Conservation (phyloP, 2,329 filamentous ascomycete species). For the Rutstroemia sp. region DNA sequence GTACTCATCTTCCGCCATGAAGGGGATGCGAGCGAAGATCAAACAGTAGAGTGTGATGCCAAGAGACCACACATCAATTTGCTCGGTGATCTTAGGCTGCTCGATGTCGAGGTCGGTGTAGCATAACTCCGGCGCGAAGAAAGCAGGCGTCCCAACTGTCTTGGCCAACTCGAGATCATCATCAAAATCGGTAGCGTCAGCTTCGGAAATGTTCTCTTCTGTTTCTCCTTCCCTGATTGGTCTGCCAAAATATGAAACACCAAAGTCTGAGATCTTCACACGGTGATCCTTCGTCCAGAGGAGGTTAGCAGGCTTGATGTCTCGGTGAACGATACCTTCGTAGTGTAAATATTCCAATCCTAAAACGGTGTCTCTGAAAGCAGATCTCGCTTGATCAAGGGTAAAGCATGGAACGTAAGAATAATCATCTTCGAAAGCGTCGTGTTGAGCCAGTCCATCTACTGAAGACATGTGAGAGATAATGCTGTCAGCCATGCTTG, state of each 20-base stretch:
- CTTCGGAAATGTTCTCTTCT: conserved; percentile 67
- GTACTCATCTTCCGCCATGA: conserved; percentile 85
- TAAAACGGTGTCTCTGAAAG: conserved; percentile 87
- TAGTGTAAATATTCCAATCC: conserved; percentile 91
- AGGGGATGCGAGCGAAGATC: conserved; percentile 88
- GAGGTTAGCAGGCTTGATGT: conserved; percentile 86
- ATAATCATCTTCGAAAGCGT: conserved; percentile 75
- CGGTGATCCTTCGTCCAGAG: conserved; percentile 77
- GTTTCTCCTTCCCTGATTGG: conserved; percentile 77
- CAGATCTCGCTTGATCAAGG: conserved; percentile 69
- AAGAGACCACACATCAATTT: conserved; percentile 96
- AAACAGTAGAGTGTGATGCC: conserved; percentile 95
- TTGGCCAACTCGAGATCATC: conserved; percentile 96
- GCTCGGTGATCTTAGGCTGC: conserved; percentile 75
- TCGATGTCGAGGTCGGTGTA: conserved; percentile 68
- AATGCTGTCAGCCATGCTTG: conserved; percentile 74
- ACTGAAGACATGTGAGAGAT: conserved; percentile 63
- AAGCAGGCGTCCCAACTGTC: conserved; percentile 93
- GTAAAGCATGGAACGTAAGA: conserved; percentile 93
- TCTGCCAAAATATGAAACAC: conserved; percentile 91
- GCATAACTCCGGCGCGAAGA: conserved; percentile 94
- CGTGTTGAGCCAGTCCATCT: conserved; percentile 51
- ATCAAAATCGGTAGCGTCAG: conserved; percentile 79
- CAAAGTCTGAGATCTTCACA: conserved; percentile 98
- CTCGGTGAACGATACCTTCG: conserved; percentile 75